These are phyloP conservation scores for Penicillium expansum DNA, from an alignment of 2,329 filamentous ascomycete species.

Conservation along the genomic window DNA sequence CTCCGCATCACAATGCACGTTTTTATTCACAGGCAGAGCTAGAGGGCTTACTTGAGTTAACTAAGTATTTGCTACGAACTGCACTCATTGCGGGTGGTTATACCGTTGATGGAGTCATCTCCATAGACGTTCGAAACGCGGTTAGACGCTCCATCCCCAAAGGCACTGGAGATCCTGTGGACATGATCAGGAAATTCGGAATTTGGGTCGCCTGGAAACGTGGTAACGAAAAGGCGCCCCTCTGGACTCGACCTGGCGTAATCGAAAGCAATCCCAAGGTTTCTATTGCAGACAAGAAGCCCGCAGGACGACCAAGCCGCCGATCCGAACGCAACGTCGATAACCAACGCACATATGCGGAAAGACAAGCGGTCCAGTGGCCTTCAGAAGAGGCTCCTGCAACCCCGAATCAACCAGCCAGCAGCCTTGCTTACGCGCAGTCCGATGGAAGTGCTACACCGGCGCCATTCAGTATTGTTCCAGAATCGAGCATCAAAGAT, in stretches of 20 bases:
- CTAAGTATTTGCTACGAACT: constrained; percentile 61
- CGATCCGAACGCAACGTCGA: constrained; percentile 55
- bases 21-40: constrained; percentile 64
- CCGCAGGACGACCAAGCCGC: constrained; percentile 55
- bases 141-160: constrained; percentile 64
- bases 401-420: constrained; percentile 14
- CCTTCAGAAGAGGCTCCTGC: constrained; percentile 29
- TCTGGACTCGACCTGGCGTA: constrained; percentile 60
- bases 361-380: constrained; percentile 38
- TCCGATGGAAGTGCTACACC: constrained; percentile 24
- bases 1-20: constrained; percentile 56
- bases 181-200: constrained; percentile 58
- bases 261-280: constrained; percentile 51
- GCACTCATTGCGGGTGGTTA: constrained; percentile 61
- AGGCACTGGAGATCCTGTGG: constrained; percentile 59
- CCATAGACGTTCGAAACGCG: constrained; percentile 57
- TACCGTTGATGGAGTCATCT: constrained; percentile 59
- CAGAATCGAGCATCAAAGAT: constrained; percentile 27
- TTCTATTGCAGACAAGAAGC: constrained; percentile 53
- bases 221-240: constrained; percentile 60
- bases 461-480: constrained; percentile 15
- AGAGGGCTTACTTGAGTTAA: constrained; percentile 58
- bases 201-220: constrained; percentile 67
- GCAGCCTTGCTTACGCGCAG: constrained; percentile 19
- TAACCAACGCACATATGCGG: constrained; percentile 41